Evolutionary conservation across 2,329 filamentous ascomycete genomes (phyloP).

Genomic region (Aspergillus sclerotialis): DNA sequence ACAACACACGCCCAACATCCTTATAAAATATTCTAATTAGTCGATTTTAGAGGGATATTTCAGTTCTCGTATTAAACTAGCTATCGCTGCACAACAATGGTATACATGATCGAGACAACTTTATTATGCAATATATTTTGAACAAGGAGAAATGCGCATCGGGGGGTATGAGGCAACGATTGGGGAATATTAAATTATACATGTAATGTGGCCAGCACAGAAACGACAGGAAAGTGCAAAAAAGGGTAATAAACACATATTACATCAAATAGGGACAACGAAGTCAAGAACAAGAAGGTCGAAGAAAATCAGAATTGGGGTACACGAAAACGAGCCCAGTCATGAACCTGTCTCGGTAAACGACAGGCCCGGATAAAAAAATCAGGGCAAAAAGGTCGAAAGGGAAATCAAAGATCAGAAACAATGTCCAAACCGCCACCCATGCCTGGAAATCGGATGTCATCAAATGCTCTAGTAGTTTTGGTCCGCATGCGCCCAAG

Average conservation of each 20-base stretch:
- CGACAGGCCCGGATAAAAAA: conserved; percentile 35
- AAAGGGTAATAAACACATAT: conserved; percentile 20
- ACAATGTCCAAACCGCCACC: conserved; percentile 22
- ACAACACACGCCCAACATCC: too few relatives aligned
- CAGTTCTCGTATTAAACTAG: too few relatives aligned
- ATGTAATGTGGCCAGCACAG: conserved; percentile 38
- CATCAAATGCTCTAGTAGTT: conserved; percentile 17
- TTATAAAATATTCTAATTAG: too few relatives aligned
- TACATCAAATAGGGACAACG: conserved; percentile 25
- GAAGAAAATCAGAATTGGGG: conserved; percentile 12
- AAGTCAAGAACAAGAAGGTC: conserved; percentile 16
- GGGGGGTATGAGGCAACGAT: conserved; percentile 29
- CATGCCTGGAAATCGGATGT: conserved; percentile 13
- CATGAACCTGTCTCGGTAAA: too few relatives aligned
- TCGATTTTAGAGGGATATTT: too few relatives aligned
- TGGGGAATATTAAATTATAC: conserved; percentile 30
- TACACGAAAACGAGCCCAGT: conserved; percentile 40
- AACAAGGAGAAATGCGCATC: conserved; percentile 20
- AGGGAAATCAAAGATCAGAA: conserved; percentile 13
- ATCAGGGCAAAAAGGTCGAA: conserved; percentile 10
- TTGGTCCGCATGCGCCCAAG: too few relatives aligned
- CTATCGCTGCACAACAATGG: conserved; percentile 13
- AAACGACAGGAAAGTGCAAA: conserved; percentile 15
- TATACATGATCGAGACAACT: conserved; percentile 16
- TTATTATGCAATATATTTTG: conserved; percentile 21